Evolutionary conservation across 1,284 basidiomycete genomes (phyloP), one percentile per base, ranked within the genome.

Genomic region (Melampsora larici-populina): DNA sequence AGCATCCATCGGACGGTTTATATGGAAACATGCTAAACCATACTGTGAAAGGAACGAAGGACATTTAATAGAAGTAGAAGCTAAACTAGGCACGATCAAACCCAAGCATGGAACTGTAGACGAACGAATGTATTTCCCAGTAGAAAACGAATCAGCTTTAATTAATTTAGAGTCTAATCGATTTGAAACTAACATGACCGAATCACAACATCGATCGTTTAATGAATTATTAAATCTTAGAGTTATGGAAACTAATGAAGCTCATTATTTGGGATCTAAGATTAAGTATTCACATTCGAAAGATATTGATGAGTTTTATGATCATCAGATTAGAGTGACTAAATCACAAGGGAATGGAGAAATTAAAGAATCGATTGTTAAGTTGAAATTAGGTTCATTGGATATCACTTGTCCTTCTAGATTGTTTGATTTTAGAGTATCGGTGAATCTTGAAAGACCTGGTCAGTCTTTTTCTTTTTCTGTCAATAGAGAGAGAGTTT

Each of bases 121-220:
- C 78, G 83, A 93, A 78, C 82, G 82, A 13, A 81, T 86, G 51
- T 80, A 83, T 70, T 84, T 93, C 70, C 95, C 95, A 6, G 88
- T 94, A 8, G 86, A 90, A 71, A 91, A 90, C 49, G 96, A 99
- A 84, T 92, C 62, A 92, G 92, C 85, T 71, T 80, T 88, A 26
- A 84, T 85, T 1, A 84, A 86, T 70, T 84, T 83, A 40, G 82
- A 82, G 0, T 80, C 84, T 4, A 84, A 89, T 79, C 87, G 88
- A 64, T 98, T 98, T 84, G 90, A 94, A 82, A 92, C 93, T 78
- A 94, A 94, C 82, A 96, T 99, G 94, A 88, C 90, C 64, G 85
- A 87, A 92, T 84, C 85, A 78, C 94, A 97, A 84, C 94, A 97
- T 84, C 89, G 89, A 81, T 89, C 90, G 80, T 94, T 90, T 85